Percentiles rank a stretch among this genome's conserved stretches.
These are phyloP conservation scores for Plantago major DNA, from an alignment of 257 asterid genomes.

Conservation along the genomic window DNA sequence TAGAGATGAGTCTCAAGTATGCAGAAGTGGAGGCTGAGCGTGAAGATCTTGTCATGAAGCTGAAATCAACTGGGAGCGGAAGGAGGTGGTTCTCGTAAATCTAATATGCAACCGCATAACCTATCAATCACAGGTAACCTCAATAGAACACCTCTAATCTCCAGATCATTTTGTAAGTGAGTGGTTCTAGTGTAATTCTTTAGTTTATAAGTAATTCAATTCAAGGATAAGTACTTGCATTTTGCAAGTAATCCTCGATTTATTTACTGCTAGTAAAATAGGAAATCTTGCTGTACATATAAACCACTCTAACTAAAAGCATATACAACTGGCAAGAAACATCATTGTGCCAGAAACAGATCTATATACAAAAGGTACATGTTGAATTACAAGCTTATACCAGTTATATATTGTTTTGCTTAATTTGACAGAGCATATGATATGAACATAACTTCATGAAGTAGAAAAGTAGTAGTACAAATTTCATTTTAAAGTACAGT, in stretches of 20 bases:
- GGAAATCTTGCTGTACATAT: slow-evolving; percentile 14
- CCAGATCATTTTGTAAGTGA: not conserved
- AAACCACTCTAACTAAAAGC: not conserved
- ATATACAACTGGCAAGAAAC: too few species aligned
- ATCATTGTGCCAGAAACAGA: not conserved
- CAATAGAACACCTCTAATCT: not conserved
- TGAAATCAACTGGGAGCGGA: slow-evolving; percentile 48
- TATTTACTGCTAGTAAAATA: not conserved
- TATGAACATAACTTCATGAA: too few species aligned
- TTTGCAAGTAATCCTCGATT: not conserved
- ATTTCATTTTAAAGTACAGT: too few species aligned
- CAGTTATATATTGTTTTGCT: not conserved
- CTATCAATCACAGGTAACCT: not conserved
- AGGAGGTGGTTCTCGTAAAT: slow-evolving; percentile 67
- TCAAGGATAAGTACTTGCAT: slow-evolving; percentile 20
- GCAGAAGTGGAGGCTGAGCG: slow-evolving; percentile 90
- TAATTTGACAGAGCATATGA: too few species aligned
- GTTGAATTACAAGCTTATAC: not conserved
- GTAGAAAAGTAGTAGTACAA: too few species aligned
- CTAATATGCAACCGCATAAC: not conserved
- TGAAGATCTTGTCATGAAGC: slow-evolving; percentile 92
- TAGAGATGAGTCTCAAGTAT: slow-evolving; percentile 81
- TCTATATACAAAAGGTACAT: not conserved
- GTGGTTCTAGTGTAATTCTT: not conserved
- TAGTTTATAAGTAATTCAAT: slow-evolving; percentile 1